Evolutionary conservation across 1,284 basidiomycete genomes (phyloP).

Genomic region (Fomitiporia mediterranea): DNA sequence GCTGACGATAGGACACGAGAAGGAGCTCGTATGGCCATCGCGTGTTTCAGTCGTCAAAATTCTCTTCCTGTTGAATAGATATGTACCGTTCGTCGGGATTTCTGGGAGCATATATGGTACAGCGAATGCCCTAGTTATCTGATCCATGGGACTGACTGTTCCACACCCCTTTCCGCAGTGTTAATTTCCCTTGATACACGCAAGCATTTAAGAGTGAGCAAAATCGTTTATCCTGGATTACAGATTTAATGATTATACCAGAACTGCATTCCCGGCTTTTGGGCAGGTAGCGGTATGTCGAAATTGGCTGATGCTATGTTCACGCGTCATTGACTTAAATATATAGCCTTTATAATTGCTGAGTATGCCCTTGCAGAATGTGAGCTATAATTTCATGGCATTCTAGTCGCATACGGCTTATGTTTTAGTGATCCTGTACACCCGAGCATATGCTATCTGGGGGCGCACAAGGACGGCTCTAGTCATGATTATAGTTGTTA

Average conservation of each 20-base stretch:
- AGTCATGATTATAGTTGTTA: no score
- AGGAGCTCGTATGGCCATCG: slow-evolving; percentile 10
- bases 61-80: slow-evolving; percentile 12
- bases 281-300: not conserved
- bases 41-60: slow-evolving; percentile 4
- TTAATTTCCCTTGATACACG: not conserved
- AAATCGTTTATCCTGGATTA: not conserved
- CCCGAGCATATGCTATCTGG: slow-evolving; percentile 13
- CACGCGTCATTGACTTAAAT: not conserved
- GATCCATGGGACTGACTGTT: not conserved
- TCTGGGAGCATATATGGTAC: not conserved
- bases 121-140: not conserved
- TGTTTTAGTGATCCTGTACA: slow-evolving; percentile 1
- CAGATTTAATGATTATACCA: no score
- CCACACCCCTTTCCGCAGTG: not conserved
- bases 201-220: not conserved
- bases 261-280: not conserved
- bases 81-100: slow-evolving; percentile 5
- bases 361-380: not conserved
- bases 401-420: not conserved
- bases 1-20: slow-evolving; percentile 8
- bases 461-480: not conserved
- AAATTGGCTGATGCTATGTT: no score
- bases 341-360: not conserved
- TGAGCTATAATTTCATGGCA: not conserved